A percentile compares a stretch with the other conserved stretches of the same genome.
phyloP scores from a whole-genome alignment of 2,329 filamentous ascomycete species.

The Coniochaeta sp. region DNA sequence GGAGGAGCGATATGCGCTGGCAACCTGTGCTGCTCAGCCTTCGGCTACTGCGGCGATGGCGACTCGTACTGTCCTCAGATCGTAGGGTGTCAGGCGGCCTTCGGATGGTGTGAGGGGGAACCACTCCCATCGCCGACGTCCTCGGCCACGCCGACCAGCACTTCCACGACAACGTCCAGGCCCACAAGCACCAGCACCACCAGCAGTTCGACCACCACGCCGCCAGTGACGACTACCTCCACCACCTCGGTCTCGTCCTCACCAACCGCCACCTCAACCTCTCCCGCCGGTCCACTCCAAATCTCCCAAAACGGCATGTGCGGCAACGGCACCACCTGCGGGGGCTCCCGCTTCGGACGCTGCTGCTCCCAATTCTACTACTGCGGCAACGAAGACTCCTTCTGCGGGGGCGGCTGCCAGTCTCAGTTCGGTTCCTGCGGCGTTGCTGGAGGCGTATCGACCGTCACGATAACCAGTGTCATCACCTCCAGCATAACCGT shows the following conservation, averaged over 20 bases:
- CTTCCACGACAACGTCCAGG: no score
- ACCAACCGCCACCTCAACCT: conserved; percentile 5
- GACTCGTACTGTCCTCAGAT: conserved; percentile 14
- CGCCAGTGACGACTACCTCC: conserved; percentile 8
- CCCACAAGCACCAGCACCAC: background rate
- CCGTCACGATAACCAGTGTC: conserved; percentile 4
- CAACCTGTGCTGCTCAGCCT: conserved; percentile 18
- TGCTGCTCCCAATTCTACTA: conserved; percentile 21
- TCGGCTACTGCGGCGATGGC: conserved; percentile 17
- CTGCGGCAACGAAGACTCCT: conserved; percentile 16
- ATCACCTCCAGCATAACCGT: no score
- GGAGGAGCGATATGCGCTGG: conserved; percentile 14
- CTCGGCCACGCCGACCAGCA: conserved; percentile 4
- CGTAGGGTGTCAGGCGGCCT: conserved; percentile 9
- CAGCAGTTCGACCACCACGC: conserved; percentile 6
- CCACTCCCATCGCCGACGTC: conserved; percentile 11
- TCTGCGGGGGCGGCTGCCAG: conserved; percentile 17
- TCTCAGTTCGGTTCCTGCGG: conserved; percentile 16
- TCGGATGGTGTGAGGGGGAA: conserved; percentile 11
- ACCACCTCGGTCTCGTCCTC: background rate
- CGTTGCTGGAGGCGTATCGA: conserved; percentile 8
- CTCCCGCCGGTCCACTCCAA: conserved; percentile 2
- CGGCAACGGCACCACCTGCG: conserved; percentile 19
- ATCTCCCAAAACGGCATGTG: conserved; percentile 17
- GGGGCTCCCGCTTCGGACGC: conserved; percentile 13